Evolutionary conservation across 768 basidiomycete genomes (phyloP).

Genomic region (Leccinum variicolor): DNA sequence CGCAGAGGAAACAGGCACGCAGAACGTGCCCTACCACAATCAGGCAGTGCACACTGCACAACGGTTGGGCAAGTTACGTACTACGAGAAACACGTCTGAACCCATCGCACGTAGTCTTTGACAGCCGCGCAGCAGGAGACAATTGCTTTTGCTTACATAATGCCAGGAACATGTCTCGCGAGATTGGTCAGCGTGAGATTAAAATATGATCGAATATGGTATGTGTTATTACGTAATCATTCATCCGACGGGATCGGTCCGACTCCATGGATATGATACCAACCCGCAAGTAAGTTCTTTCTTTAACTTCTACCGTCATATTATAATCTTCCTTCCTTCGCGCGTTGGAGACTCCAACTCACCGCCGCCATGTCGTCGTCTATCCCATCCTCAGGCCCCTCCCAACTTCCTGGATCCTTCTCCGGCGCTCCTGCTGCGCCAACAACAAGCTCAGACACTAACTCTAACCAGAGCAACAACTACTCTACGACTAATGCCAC

Average conservation of each 20-base stretch:
- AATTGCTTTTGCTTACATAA: neutral
- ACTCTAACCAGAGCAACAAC: neutral
- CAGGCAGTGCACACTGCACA: neutral
- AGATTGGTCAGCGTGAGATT: neutral
- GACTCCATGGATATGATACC: neutral
- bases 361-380: slow-evolving; percentile 11
- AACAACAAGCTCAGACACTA: neutral
- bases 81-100: neutral
- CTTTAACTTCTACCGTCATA: slow-evolving; percentile 1
- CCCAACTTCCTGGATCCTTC: neutral
- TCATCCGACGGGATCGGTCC: slow-evolving; percentile 1
- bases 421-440: neutral
- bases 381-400: neutral
- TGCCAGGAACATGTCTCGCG: neutral
- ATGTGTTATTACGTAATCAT: neutral
- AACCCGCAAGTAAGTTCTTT: neutral
- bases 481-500: slow-evolving; percentile 20
- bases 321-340: slow-evolving; percentile 14
- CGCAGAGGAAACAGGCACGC: neutral
- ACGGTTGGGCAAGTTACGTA: neutral
- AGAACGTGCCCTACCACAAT: neutral
- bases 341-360: slow-evolving; percentile 2
- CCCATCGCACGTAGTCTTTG: neutral
- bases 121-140: neutral
- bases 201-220: neutral